Percentiles rank a stretch among this genome's conserved stretches.
Evolutionary conservation across 2,329 filamentous ascomycete genomes (phyloP).

Genomic region (Colletotrichum spinosum): DNA sequence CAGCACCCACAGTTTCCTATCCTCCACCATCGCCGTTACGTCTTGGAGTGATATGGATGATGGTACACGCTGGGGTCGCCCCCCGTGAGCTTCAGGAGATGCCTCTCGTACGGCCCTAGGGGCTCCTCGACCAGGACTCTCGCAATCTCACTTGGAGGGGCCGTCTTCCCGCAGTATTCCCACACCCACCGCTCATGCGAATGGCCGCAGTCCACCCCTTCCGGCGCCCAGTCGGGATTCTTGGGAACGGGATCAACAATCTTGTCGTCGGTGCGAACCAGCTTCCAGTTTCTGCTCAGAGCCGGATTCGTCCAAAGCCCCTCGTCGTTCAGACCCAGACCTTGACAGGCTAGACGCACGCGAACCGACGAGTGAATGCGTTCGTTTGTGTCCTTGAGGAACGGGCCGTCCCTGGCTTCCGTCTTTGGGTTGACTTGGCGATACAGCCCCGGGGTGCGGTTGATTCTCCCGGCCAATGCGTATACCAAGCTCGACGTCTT

Average conservation of each 20-base stretch:
- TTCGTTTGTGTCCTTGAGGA: slow-evolving; percentile 65
- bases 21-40: no score
- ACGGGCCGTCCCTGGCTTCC: slow-evolving; percentile 49
- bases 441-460: slow-evolving; percentile 62
- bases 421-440: slow-evolving; percentile 56
- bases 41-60: background rate
- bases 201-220: slow-evolving; percentile 39
- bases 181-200: slow-evolving; percentile 61
- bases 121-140: slow-evolving; percentile 64
- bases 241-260: slow-evolving; percentile 48
- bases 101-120: slow-evolving; percentile 64
- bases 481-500: slow-evolving; percentile 55
- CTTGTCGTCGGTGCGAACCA: slow-evolving; percentile 50
- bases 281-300: slow-evolving; percentile 56
- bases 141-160: slow-evolving; percentile 52
- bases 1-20: no score
- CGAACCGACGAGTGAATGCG: slow-evolving; percentile 66
- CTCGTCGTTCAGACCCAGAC: slow-evolving; percentile 62
- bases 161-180: slow-evolving; percentile 61
- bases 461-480: slow-evolving; percentile 55
- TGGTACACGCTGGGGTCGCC: slow-evolving; percentile 55
- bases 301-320: slow-evolving; percentile 60
- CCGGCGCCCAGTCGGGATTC: slow-evolving; percentile 47
- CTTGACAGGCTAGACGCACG: slow-evolving; percentile 62
- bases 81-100: slow-evolving; percentile 57